A percentile compares a stretch with the other conserved stretches of the same genome.
Conservation (phyloP, 2,329 filamentous ascomycete genomes). For the Pestalotiopsis sp. region DNA sequence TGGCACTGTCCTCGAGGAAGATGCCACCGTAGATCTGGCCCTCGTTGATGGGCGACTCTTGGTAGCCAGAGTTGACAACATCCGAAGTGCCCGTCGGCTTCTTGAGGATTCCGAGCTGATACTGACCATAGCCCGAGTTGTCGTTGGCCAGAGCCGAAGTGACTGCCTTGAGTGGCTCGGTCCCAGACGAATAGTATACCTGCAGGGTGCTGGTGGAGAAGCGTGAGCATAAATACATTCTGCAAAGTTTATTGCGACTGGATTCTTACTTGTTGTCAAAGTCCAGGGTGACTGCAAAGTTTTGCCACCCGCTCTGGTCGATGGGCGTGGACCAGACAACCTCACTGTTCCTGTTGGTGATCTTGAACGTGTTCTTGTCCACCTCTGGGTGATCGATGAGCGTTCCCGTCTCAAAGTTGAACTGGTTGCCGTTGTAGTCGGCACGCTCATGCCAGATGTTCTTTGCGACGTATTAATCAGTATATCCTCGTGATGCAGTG, state of each 20-base stretch:
- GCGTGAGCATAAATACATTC: background rate
- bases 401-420: conserved; percentile 36
- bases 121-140: conserved; percentile 55
- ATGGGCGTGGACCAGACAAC: conserved; percentile 45
- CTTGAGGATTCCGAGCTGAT: conserved; percentile 63
- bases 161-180: conserved; percentile 48
- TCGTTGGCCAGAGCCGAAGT: conserved; percentile 49
- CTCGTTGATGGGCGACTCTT: conserved; percentile 48
- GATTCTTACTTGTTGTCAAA: conserved; percentile 54
- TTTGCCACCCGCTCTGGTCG: conserved; percentile 56
- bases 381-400: conserved; percentile 35
- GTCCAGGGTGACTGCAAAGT: conserved; percentile 61
- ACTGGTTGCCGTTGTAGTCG: conserved; percentile 34
- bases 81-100: conserved; percentile 55
- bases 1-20: conserved; percentile 50
- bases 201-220: conserved; percentile 48
- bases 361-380: conserved; percentile 44
- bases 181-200: conserved; percentile 57
- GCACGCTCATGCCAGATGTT: conserved; percentile 37
- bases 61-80: conserved; percentile 52
- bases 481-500: background rate
- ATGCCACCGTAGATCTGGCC: conserved; percentile 54
- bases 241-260: background rate
- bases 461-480: conserved; percentile 8
- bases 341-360: conserved; percentile 40